Percentiles rank a stretch among this genome's conserved stretches.
Conservation (phyloP, 306 rosid species). For the Oxytropis ochrocephala region DNA sequence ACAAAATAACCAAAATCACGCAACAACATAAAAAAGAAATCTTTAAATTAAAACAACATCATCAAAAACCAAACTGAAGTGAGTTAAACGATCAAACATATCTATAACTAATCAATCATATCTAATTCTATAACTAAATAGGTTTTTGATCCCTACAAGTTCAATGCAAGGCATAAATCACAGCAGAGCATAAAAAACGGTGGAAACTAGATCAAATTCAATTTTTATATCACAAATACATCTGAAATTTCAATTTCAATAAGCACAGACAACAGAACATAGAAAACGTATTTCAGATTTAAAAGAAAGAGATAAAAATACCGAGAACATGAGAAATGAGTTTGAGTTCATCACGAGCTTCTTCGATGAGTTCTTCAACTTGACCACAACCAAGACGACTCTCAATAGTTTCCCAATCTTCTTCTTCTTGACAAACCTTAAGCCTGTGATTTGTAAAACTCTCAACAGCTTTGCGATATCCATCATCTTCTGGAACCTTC, state of each 20-base stretch:
- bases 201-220: neutral
- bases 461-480: slow-evolving; percentile 91
- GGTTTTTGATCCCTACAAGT: too few relatives aligned
- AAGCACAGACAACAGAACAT: neutral
- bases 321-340: slow-evolving; percentile 74
- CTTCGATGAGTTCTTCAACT: slow-evolving; percentile 96
- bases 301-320: neutral
- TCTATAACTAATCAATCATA: too few relatives aligned
- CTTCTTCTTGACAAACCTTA: slow-evolving; percentile 65
- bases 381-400: slow-evolving; percentile 73
- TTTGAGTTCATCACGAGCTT: slow-evolving; percentile 82
- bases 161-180: too few relatives aligned
- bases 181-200: neutral
- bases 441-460: slow-evolving; percentile 70
- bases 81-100: too few relatives aligned
- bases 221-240: too few relatives aligned
- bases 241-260: neutral
- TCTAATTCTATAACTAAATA: too few relatives aligned
- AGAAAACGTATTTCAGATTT: neutral
- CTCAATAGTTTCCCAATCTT: slow-evolving; percentile 83
- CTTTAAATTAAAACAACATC: too few relatives aligned
- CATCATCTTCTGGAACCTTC: slow-evolving; percentile 86
- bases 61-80: too few relatives aligned
- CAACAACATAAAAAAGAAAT: neutral
- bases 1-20: neutral